Percentiles rank a stretch among this genome's conserved stretches.
phyloP scores from a whole-genome alignment of 768 basidiomycete species.

The Lactifluus hygrophoroides region DNA sequence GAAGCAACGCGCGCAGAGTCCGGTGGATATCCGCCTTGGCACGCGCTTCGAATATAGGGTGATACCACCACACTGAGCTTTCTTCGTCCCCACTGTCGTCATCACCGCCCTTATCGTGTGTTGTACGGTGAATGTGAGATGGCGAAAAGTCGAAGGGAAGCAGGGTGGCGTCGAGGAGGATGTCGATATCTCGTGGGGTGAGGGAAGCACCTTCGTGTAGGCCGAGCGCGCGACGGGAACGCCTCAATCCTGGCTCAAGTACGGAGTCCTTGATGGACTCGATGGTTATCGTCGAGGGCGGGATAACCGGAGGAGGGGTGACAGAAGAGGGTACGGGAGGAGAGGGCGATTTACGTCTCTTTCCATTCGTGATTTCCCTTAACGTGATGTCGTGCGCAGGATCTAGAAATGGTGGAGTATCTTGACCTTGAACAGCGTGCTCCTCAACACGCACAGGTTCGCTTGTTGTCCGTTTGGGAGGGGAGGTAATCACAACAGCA shows the following conservation, averaged over 20 bases:
- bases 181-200: neutral
- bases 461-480: neutral
- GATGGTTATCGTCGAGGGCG: neutral
- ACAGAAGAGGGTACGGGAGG: neutral
- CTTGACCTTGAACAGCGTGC: neutral
- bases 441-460: neutral
- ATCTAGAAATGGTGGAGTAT: neutral
- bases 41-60: constrained; percentile 8
- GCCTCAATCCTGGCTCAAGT: neutral
- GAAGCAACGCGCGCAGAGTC: constrained; percentile 5
- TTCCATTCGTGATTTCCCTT: neutral
- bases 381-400: neutral
- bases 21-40: constrained; percentile 14
- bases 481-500: constrained; percentile 7
- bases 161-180: constrained; percentile 2
- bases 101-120: neutral
- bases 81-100: neutral
- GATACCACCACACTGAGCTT: constrained; percentile 6
- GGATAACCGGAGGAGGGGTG: neutral
- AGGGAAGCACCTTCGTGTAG: neutral
- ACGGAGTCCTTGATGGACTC: neutral
- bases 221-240: neutral
- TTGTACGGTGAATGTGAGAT: neutral
- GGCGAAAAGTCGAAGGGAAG: constrained; percentile 1
- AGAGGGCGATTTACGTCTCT: neutral